phyloP scores from a whole-genome alignment of 768 basidiomycete species.

The Tricholoma terreum region DNA sequence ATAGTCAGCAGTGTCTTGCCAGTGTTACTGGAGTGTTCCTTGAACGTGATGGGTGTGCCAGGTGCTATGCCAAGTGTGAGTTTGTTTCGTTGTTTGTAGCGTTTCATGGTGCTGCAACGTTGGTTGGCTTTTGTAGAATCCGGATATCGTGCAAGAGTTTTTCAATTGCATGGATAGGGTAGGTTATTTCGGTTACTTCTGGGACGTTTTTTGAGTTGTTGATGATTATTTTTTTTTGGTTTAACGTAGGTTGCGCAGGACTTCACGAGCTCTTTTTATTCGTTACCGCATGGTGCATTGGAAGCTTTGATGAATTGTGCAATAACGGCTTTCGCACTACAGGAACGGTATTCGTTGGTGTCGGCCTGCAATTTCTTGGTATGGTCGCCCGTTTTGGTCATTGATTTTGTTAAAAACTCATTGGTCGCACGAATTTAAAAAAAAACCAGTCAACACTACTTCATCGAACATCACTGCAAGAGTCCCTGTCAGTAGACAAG shows the following conservation, averaged over 20 bases:
- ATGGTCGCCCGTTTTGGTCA: too few relatives aligned
- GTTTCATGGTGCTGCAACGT: neutral
- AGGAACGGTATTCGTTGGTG: constrained; percentile 79
- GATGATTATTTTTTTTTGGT: neutral
- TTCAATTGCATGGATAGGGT: constrained; percentile 82
- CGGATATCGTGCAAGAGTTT: constrained; percentile 88
- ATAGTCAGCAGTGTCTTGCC: constrained; percentile 57
- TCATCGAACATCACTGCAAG: constrained; percentile 60
- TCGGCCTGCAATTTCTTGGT: constrained; percentile 83
- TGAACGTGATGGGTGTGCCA: constrained; percentile 50
- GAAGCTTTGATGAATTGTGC: constrained; percentile 66
- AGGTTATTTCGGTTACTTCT: constrained; percentile 17
- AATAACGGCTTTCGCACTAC: constrained; percentile 58
- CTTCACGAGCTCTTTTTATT: constrained; percentile 54
- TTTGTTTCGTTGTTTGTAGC: constrained; percentile 1
- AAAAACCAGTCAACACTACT: constrained; percentile 55
- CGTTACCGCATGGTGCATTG: constrained; percentile 54
- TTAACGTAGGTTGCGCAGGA: constrained; percentile 43
- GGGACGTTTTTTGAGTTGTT: neutral
- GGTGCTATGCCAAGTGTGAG: constrained; percentile 72
- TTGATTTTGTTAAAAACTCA: too few relatives aligned
- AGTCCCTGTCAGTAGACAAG: constrained; percentile 55
- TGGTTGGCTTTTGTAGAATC: constrained; percentile 56
- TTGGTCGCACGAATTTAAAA: neutral
- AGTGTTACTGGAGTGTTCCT: constrained; percentile 54